Percentiles rank a stretch among this genome's conserved stretches.
phyloP scores from a whole-genome alignment of 1,284 basidiomycete genomes.

The Hemileia vastatrix region DNA sequence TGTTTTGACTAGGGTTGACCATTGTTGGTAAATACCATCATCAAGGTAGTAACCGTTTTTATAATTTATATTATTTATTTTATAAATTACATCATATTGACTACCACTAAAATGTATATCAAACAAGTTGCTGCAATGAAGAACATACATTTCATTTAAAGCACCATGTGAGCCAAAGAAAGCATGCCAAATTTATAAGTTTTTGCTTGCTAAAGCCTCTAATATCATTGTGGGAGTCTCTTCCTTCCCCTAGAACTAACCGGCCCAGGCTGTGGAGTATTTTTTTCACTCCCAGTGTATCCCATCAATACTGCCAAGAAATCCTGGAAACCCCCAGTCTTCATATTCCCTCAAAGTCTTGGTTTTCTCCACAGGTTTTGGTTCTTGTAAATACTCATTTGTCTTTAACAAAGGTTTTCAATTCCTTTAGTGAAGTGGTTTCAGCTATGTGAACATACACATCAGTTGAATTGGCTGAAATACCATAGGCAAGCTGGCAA shows the following conservation, averaged over 20 bases:
- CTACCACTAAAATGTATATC: not conserved
- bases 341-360: not conserved
- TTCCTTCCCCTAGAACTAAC: too few relatives aligned
- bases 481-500: conserved; percentile 4
- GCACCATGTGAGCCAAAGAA: conserved; percentile 1
- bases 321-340: too few relatives aligned
- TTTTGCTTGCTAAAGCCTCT: not conserved
- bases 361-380: not conserved
- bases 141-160: not conserved
- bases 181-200: conserved; percentile 3
- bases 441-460: conserved; percentile 1
- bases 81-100: not conserved
- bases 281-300: too few relatives aligned
- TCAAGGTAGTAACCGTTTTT: conserved; percentile 3
- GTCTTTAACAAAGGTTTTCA: not conserved
- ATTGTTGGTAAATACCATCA: conserved; percentile 7
- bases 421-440: not conserved
- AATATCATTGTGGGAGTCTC: not conserved
- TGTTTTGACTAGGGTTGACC: conserved; percentile 1
- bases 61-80: not conserved
- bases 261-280: too few relatives aligned
- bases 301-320: too few relatives aligned
- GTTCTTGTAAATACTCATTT: not conserved
- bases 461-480: not conserved
- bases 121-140: not conserved